Percentiles rank a stretch among this genome's conserved stretches.
Evolutionary conservation across 2,329 filamentous ascomycete species (phyloP).

Genomic region (Calonectria pseudoreteaudii): DNA sequence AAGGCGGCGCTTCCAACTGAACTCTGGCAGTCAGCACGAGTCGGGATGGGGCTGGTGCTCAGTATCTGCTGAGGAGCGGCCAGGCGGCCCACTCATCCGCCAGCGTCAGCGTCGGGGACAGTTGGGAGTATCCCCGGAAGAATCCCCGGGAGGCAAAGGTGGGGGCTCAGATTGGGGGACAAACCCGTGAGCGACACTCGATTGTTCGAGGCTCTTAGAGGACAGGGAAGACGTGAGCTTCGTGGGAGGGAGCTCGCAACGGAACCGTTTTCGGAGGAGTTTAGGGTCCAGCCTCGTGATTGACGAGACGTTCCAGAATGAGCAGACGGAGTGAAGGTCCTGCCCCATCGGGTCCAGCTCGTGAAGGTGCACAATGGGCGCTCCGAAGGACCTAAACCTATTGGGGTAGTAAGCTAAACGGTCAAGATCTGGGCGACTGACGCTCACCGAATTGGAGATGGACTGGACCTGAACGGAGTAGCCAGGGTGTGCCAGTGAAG

Average conservation of each 20-base stretch:
- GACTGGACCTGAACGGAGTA: slow-evolving; percentile 22
- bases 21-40: slow-evolving; percentile 37
- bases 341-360: slow-evolving; percentile 25
- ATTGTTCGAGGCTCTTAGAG: background rate
- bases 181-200: slow-evolving; percentile 13
- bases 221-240: slow-evolving; percentile 1
- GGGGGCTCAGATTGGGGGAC: slow-evolving; percentile 19
- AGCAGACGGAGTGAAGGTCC: slow-evolving; percentile 17
- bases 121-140: slow-evolving; percentile 25
- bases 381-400: slow-evolving; percentile 18
- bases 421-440: slow-evolving; percentile 35
- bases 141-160: slow-evolving; percentile 30
- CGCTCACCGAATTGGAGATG: slow-evolving; percentile 18
- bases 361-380: slow-evolving; percentile 15
- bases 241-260: slow-evolving; percentile 30
- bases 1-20: slow-evolving; percentile 31
- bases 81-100: slow-evolving; percentile 42
- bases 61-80: slow-evolving; percentile 38
- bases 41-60: slow-evolving; percentile 40
- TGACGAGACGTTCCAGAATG: slow-evolving; percentile 40
- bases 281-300: slow-evolving; percentile 30
- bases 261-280: slow-evolving; percentile 32
- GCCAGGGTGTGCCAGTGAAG: slow-evolving; percentile 13
- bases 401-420: slow-evolving; percentile 27
- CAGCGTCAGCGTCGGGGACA: slow-evolving; percentile 29